Conservation (phyloP, 1,284 basidiomycete species). For the Calocybe gambosa region DNA sequence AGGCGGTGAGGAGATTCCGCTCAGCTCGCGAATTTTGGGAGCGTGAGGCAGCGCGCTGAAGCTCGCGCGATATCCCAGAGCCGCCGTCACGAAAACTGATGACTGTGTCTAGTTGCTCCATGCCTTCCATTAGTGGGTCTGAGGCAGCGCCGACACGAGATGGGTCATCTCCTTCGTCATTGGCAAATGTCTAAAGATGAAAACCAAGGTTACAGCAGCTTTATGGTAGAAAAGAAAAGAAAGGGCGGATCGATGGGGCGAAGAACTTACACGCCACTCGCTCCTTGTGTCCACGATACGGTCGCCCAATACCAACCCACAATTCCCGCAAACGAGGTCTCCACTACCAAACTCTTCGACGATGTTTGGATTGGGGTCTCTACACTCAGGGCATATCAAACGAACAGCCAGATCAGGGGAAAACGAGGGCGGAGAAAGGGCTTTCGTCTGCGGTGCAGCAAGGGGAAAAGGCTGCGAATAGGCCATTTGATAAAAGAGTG, state of each 20-base stretch:
- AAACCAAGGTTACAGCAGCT: constrained; percentile 20
- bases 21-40: constrained; percentile 74
- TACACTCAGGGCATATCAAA: constrained; percentile 92
- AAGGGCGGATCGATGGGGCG: constrained; percentile 12
- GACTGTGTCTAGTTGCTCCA: constrained; percentile 90
- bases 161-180: constrained; percentile 98
- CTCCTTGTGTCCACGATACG: constrained; percentile 96
- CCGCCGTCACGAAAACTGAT: constrained; percentile 95
- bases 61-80: constrained; percentile 85
- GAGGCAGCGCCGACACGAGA: constrained; percentile 98
- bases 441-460: constrained; percentile 45
- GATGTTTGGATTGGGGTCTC: constrained; percentile 88
- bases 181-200: constrained; percentile 85
- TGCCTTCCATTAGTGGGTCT: constrained; percentile 90
- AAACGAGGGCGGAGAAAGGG: constrained; percentile 49
- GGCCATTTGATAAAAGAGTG: constrained; percentile 30
- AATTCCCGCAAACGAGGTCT: constrained; percentile 95
- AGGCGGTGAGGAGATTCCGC: constrained; percentile 81
- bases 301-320: constrained; percentile 94
- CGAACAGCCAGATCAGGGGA: constrained; percentile 84
- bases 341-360: constrained; percentile 97
- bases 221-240: constrained; percentile 14
- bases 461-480: constrained; percentile 68
- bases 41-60: constrained; percentile 86
- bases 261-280: constrained; percentile 88